Base-by-base conservation (phyloP, 1,284 basidiomycete genomes). In the Sanghuangporus weigelae region DNA sequence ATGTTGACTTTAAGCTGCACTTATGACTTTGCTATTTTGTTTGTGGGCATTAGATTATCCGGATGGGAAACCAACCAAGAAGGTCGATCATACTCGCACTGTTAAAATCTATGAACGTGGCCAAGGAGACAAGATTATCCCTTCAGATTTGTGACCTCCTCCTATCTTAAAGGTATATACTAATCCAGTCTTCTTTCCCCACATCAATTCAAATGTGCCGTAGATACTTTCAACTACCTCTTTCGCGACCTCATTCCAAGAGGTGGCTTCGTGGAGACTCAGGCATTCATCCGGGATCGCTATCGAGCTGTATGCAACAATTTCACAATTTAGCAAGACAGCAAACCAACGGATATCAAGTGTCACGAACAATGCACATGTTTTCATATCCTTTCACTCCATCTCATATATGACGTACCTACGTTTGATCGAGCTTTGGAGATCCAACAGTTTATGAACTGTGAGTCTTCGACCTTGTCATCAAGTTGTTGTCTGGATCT, bases 41-140 rank as follows among this genome's bases (percentile, higher is more conserved):
- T n/a, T 14, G 42, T 14, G 50, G 14, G 14, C 70, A 51, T 75
- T 14, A 90, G 88, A 83, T 89, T 63, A 83, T 10, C 61, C 57
- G 6, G 64, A 66, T 23, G 64, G 64, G 10, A 63, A 60, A 38
- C 62, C 64, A 23, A 89, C 87, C 54, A 88, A 87, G 71, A 82
- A 89, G 21, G 89, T 98, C 14, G 89, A 97, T 70, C 94, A 95
- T 67, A 79, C 80, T 42, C 86, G 89, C 57, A 95, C 96, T 0
- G 96, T 98, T 62, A 97, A 97, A 73, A 93, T 92, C 70, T 99
- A 96, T 73, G 93, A 96, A 70, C 89, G 96, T 40, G 95, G 94
- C 71, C 93, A 95, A 1, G 96, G 96, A 2, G 93, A 96, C 76
- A 94, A 95, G 73, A 90, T 86, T 0, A 74, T 97, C 0, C 96